Evolutionary conservation across 2,329 filamentous ascomycete species (phyloP).

Genomic region (Alternaria panax): DNA sequence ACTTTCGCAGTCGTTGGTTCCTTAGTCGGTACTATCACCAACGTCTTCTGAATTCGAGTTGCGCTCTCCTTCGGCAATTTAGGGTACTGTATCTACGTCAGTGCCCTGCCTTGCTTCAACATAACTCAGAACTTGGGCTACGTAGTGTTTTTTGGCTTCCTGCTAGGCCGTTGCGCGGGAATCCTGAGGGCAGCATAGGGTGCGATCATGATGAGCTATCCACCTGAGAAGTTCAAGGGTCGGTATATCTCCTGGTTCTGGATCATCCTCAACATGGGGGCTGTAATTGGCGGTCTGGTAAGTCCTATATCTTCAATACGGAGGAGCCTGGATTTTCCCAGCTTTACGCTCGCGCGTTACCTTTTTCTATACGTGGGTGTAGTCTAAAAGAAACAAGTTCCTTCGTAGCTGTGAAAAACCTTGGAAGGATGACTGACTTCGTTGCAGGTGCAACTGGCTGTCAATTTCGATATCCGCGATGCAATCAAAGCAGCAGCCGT

Average conservation of each 20-base stretch:
- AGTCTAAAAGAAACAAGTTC: not conserved
- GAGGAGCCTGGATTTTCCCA: no score
- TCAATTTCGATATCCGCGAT: constrained; percentile 66
- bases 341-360: no score
- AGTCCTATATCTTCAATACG: no score
- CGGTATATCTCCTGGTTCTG: constrained; percentile 88
- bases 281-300: constrained; percentile 78
- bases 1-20: constrained; percentile 70
- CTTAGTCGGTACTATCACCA: constrained; percentile 73
- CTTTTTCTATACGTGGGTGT: no score
- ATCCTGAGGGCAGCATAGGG: constrained; percentile 81
- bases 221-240: constrained; percentile 78
- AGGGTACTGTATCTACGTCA: constrained; percentile 76
- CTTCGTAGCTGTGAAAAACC: no score
- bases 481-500: constrained; percentile 55
- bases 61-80: constrained; percentile 74
- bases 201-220: constrained; percentile 87
- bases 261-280: constrained; percentile 91
- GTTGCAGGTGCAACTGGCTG: constrained; percentile 67
- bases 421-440: no score
- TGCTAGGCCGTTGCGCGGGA: constrained; percentile 77
- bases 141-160: constrained; percentile 74
- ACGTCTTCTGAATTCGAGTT: constrained; percentile 70
- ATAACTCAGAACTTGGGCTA: constrained; percentile 72
- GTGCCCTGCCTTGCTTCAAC: constrained; percentile 71